phyloP scores from a whole-genome alignment of 192 early-diverging fungal genomes.

The Endogone sp. region DNA sequence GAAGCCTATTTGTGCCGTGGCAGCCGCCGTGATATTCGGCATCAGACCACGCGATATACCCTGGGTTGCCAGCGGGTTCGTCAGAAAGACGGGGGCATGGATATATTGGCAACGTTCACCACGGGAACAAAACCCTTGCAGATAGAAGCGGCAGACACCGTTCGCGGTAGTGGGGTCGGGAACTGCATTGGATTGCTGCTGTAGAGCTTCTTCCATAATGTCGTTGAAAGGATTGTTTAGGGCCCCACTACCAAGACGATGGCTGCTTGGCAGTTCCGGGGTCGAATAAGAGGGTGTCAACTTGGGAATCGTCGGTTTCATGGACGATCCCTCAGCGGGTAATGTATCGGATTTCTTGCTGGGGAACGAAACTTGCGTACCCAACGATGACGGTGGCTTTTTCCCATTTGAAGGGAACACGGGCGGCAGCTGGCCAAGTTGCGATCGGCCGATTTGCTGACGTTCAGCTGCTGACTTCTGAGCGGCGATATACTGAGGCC shows the following conservation, averaged over 20 bases:
- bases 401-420: slow-evolving; percentile 22
- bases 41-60: slow-evolving; percentile 18
- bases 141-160: slow-evolving; percentile 35
- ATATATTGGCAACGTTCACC: slow-evolving; percentile 53
- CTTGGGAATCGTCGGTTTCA: slow-evolving; percentile 10
- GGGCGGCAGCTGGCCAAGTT: slow-evolving; percentile 5
- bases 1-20: slow-evolving; percentile 21
- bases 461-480: background rate
- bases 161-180: background rate
- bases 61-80: slow-evolving; percentile 19
- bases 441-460: slow-evolving; percentile 4
- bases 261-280: slow-evolving; percentile 34
- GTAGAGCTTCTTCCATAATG: background rate
- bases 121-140: slow-evolving; percentile 37
- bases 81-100: slow-evolving; percentile 28
- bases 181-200: slow-evolving; percentile 1
- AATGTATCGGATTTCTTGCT: slow-evolving; percentile 10
- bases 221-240: background rate
- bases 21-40: slow-evolving; percentile 18
- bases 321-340: slow-evolving; percentile 8
- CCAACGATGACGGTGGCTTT: slow-evolving; percentile 5
- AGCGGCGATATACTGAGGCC: slow-evolving; percentile 33
- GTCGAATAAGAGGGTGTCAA: slow-evolving; percentile 41
- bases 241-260: slow-evolving; percentile 13
- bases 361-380: slow-evolving; percentile 4